A percentile compares a stretch with the other conserved stretches of the same genome.
Evolutionary conservation across 345 rosid genomes (phyloP).

Genomic region (Streptanthus diversifolius): DNA sequence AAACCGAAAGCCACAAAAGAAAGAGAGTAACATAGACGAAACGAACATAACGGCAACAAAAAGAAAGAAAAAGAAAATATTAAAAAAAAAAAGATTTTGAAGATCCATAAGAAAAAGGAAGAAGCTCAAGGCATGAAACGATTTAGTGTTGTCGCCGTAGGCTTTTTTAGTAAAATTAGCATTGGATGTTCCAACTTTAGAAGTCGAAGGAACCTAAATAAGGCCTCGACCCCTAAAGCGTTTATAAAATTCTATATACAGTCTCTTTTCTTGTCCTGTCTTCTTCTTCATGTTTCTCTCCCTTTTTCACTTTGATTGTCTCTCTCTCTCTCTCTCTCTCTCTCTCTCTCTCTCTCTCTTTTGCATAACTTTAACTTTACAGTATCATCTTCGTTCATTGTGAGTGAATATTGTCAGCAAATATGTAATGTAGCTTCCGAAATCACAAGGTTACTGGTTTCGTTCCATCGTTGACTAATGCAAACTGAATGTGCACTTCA

Average conservation of each 20-base stretch:
- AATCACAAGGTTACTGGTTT: neutral
- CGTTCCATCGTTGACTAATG: neutral
- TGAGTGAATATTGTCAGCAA: constrained; percentile 23
- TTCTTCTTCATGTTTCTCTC: constrained; percentile 39
- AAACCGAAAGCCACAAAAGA: constrained; percentile 34
- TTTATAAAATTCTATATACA: constrained; percentile 24
- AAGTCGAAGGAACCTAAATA: constrained; percentile 33
- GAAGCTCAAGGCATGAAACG: constrained; percentile 24
- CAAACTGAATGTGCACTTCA: neutral
- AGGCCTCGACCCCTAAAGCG: constrained; percentile 35
- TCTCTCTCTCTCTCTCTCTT: constrained; percentile 10
- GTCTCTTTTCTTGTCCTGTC: constrained; percentile 25
- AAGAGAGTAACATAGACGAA: constrained; percentile 40
- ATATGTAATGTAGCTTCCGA: neutral
- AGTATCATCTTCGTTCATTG: constrained; percentile 31
- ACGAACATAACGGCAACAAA: constrained; percentile 42
- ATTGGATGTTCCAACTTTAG: constrained; percentile 32
- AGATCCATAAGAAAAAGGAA: constrained; percentile 40
- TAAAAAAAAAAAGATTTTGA: constrained; percentile 25
- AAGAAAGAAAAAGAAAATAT: neutral
- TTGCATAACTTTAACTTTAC: constrained; percentile 20
- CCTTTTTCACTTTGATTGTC: constrained; percentile 13
- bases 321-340: neutral
- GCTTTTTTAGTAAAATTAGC: constrained; percentile 22
- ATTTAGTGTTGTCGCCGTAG: constrained; percentile 18